Base-by-base conservation (phyloP, 23 red algal genomes). In the Gracilariopsis chorda region DNA sequence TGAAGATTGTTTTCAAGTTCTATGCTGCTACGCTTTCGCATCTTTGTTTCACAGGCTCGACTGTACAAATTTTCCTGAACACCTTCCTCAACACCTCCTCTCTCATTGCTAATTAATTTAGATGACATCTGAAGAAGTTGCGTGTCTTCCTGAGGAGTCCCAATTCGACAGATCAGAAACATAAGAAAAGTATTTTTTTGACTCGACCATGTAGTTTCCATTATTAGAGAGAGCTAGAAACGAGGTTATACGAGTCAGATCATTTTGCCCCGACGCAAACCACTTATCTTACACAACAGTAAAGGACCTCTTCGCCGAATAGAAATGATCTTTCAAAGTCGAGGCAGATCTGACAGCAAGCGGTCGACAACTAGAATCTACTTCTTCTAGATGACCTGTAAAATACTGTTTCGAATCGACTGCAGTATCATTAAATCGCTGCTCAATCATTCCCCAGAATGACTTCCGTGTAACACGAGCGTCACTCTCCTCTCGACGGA, bases 181-280 rank as follows among this genome's bases (percentile, higher is more conserved):
- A 52, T 24, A 30, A 56, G 6, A 53, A 79, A 32, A 23, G 41
- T 16, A 5, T 29, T n/a, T 79, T 47, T 51, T 79, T 12, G 74
- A 48, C 4, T 32, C 59, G 6, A 36, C 19, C 39, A n/a, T 56
- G 48, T 56, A 56, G 27, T 37, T 47, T 16, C 41, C 41, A 55
- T 53, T 30, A 16, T 5, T 12, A 32, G 59, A 64, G 1, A 64
- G 25, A 33, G 7, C 4, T 1, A 79, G 29, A 35, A 79, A 79
- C 6, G 29, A 33, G 16, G n/a, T 21, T 35, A 53, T 56, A 2
- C 48, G 52, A 35, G 35, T 12, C 34, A 39, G 78, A 39, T 83
- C 78, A 45, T 83, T 83, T 25, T 83, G 51, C 17, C 78, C 78
- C 60, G 78, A 83, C 7, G 43, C 51, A 44, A 17, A 63, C 78